Percentiles rank a stretch among this genome's conserved stretches.
Evolutionary conservation across 202 grass and related monocot species (phyloP).

Genomic region (Zizania palustris): DNA sequence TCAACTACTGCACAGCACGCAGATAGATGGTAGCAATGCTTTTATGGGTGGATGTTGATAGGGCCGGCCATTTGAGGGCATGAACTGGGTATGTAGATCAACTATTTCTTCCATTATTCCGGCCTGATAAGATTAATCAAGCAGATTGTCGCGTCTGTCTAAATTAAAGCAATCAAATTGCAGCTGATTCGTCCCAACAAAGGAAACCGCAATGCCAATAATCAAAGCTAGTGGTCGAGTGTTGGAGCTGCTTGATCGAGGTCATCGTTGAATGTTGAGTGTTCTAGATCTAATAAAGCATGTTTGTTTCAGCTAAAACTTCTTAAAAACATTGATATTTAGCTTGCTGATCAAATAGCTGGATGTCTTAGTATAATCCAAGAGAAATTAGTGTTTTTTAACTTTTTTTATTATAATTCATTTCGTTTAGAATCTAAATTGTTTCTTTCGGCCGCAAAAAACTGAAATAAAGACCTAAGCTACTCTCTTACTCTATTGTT

Average conservation of each 20-base stretch:
- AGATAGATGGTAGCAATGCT: neutral
- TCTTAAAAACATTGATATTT: too few relatives aligned
- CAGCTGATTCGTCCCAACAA: neutral
- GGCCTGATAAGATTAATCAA: neutral
- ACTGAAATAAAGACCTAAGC: neutral
- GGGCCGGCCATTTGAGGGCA: neutral
- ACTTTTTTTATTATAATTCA: too few relatives aligned
- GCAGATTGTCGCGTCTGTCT: neutral
- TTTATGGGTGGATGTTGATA: neutral
- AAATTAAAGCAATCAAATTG: neutral
- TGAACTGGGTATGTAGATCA: neutral
- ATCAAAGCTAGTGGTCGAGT: too few relatives aligned
- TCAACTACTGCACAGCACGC: neutral
- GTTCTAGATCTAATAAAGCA: too few relatives aligned
- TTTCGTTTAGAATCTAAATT: too few relatives aligned
- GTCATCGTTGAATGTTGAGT: too few relatives aligned
- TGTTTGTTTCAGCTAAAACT: too few relatives aligned
- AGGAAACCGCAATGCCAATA: neutral
- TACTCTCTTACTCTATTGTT: neutral
- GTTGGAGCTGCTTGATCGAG: too few relatives aligned
- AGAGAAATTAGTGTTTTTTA: too few relatives aligned
- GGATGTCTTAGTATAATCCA: too few relatives aligned
- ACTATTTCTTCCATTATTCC: neutral
- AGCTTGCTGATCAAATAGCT: too few relatives aligned
- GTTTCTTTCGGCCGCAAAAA: too few relatives aligned